A percentile compares a stretch with the other conserved stretches of the same genome.
Conservation (phyloP, 345 rosid genomes). For the Erysimum cheiranthoides region DNA sequence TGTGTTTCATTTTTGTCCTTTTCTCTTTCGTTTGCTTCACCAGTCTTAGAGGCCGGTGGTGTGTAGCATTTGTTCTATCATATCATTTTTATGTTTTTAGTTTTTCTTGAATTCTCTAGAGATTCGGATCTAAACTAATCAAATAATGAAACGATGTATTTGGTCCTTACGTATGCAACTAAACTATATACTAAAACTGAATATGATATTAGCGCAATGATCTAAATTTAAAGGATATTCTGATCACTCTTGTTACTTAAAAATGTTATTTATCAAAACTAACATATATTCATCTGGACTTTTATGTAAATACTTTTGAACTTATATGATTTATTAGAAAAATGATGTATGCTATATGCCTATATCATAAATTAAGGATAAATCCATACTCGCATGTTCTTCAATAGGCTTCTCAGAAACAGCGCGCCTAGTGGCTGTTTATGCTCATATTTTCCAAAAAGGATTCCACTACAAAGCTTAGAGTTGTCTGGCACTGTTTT, state of each 20-base stretch:
- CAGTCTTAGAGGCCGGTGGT: slow-evolving; percentile 30
- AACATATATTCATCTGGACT: not conserved
- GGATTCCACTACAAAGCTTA: slow-evolving; percentile 16
- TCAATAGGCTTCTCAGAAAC: not conserved
- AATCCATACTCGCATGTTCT: not conserved
- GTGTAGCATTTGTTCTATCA: slow-evolving; percentile 34
- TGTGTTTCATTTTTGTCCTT: slow-evolving; percentile 37
- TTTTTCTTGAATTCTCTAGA: slow-evolving; percentile 21
- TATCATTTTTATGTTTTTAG: slow-evolving; percentile 26
- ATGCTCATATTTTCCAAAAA: not conserved
- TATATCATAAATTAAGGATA: not conserved
- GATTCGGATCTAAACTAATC: slow-evolving; percentile 18
- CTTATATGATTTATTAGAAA: not conserved
- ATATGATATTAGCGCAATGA: not conserved
- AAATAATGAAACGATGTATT: slow-evolving; percentile 12
- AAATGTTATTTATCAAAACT: not conserved
- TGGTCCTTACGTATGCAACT: not conserved
- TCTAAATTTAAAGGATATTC: too few species aligned
- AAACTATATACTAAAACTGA: not conserved
- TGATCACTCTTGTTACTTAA: too few species aligned
- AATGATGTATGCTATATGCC: too few species aligned
- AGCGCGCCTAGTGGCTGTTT: not conserved
- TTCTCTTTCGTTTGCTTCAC: slow-evolving; percentile 30
- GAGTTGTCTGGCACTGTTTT: not conserved
- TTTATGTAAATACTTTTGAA: not conserved